Percentiles rank a stretch among this genome's conserved stretches.
phyloP scores from a whole-genome alignment of 495 filamentous ascomycete species.

The Cercophora scortea region DNA sequence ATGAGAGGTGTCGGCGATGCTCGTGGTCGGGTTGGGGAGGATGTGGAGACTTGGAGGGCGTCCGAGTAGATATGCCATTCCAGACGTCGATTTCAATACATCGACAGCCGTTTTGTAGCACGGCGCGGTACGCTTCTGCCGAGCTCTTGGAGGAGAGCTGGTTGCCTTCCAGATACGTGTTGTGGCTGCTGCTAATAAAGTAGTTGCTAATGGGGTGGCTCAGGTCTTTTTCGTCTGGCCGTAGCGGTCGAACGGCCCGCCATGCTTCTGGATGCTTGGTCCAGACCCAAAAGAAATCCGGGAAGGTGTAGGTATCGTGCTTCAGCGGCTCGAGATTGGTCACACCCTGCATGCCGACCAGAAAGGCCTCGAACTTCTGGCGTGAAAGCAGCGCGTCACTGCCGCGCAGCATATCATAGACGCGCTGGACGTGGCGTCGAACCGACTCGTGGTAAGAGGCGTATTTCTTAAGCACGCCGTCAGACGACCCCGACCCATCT shows the following conservation, averaged over 20 bases:
- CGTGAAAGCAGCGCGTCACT: slow-evolving; percentile 20
- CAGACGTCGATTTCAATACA: slow-evolving; percentile 97
- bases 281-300: slow-evolving; percentile 36
- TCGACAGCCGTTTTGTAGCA: slow-evolving; percentile 69
- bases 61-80: slow-evolving; percentile 50
- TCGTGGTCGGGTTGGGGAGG: not conserved
- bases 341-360: slow-evolving; percentile 31
- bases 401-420: slow-evolving; percentile 25
- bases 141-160: slow-evolving; percentile 76
- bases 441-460: slow-evolving; percentile 19
- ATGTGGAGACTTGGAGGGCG: slow-evolving; percentile 20
- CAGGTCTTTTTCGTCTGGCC: slow-evolving; percentile 21
- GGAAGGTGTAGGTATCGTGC: slow-evolving; percentile 27
- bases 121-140: slow-evolving; percentile 71
- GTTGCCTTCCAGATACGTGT: slow-evolving; percentile 82
- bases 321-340: slow-evolving; percentile 10
- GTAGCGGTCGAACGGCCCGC: slow-evolving; percentile 19
- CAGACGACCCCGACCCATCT: not conserved
- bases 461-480: not conserved
- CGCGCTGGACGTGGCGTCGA: slow-evolving; percentile 24
- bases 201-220: slow-evolving; percentile 70
- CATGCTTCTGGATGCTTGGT: slow-evolving; percentile 24
- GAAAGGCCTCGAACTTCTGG: slow-evolving; percentile 26
- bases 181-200: slow-evolving; percentile 81
- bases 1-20: slow-evolving; percentile 31